These are phyloP conservation scores for Lachnellula subtilissima DNA, from an alignment of 2,329 filamentous ascomycete species.

Conservation along the genomic window DNA sequence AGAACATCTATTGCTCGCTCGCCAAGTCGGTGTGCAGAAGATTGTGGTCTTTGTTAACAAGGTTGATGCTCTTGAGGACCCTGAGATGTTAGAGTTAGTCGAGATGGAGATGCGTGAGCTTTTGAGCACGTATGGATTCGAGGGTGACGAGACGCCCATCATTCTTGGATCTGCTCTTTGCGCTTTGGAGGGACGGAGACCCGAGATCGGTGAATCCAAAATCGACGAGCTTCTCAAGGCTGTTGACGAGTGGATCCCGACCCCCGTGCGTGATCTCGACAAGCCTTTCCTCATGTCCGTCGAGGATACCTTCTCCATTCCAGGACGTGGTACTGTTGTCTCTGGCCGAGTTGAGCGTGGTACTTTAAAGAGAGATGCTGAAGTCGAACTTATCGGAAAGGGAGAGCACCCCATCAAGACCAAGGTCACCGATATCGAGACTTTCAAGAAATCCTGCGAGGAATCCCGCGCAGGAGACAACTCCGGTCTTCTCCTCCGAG, in stretches of 20 bases:
- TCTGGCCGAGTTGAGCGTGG: slow-evolving; percentile 98
- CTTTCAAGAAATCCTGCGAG: slow-evolving; percentile 99
- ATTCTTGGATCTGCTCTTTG: slow-evolving; percentile 95
- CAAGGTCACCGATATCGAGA: slow-evolving; percentile 99
- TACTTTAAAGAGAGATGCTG: slow-evolving; percentile 84
- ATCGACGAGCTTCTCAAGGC: slow-evolving; percentile 88
- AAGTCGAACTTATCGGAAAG: slow-evolving; percentile 94
- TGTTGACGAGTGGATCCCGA: slow-evolving; percentile 95
- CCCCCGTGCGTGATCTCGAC: slow-evolving; percentile 85
- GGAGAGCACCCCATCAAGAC: slow-evolving; percentile 81
- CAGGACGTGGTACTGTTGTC: slow-evolving; percentile 91
- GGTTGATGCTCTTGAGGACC: slow-evolving; percentile 93
- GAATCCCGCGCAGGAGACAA: slow-evolving; percentile 96
- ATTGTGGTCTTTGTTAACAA: slow-evolving; percentile 99
- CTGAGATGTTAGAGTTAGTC: slow-evolving; percentile 99
- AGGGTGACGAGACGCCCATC: slow-evolving; percentile 96
- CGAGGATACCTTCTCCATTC: slow-evolving; percentile 86
- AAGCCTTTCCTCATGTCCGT: slow-evolving; percentile 99
- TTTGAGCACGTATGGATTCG: slow-evolving; percentile 86
- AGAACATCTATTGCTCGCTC: slow-evolving; percentile 95
- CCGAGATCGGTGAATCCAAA: slow-evolving; percentile 80
- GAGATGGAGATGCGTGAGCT: slow-evolving; percentile 99
- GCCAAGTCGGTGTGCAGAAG: slow-evolving; percentile 96
- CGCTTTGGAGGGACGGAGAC: slow-evolving; percentile 79
- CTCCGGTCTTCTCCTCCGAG: slow-evolving; percentile 93